Evolutionary conservation across 768 basidiomycete species (phyloP).

Genomic region (Phylloporus scabripes): DNA sequence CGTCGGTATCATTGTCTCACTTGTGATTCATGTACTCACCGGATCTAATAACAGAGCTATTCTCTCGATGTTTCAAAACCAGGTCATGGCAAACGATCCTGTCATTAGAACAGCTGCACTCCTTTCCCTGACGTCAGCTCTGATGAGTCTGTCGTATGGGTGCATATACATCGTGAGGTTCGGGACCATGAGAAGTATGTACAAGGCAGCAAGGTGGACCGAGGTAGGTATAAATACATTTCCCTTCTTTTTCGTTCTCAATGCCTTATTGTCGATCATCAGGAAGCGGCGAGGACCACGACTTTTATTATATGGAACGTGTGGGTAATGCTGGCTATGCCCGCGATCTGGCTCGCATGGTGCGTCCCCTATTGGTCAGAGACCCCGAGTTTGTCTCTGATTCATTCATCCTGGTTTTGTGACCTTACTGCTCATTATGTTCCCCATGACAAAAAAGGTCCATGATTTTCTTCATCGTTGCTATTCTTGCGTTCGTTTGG

Average conservation of each 20-base stretch:
- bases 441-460: constrained; percentile 30
- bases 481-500: constrained; percentile 67
- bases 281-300: constrained; percentile 55
- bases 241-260: neutral
- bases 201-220: constrained; percentile 67
- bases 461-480: constrained; percentile 57
- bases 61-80: constrained; percentile 59
- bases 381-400: neutral
- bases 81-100: constrained; percentile 49
- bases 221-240: constrained; percentile 39
- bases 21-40: neutral
- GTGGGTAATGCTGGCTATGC: constrained; percentile 63
- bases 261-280: neutral
- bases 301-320: constrained; percentile 57
- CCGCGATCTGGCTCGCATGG: constrained; percentile 70
- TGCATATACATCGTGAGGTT: constrained; percentile 72
- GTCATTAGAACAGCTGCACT: constrained; percentile 58
- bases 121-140: constrained; percentile 57
- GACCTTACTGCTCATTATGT: neutral
- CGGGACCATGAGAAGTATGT: constrained; percentile 66
- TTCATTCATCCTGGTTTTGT: neutral
- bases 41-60: constrained; percentile 45
- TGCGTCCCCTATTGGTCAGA: constrained; percentile 18
- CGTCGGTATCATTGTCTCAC: constrained; percentile 30
- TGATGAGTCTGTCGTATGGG: constrained; percentile 69